These are phyloP conservation scores for Borealophlyctis nickersoniae DNA, from an alignment of 192 early-diverging fungal genomes.

Conservation along the genomic window DNA sequence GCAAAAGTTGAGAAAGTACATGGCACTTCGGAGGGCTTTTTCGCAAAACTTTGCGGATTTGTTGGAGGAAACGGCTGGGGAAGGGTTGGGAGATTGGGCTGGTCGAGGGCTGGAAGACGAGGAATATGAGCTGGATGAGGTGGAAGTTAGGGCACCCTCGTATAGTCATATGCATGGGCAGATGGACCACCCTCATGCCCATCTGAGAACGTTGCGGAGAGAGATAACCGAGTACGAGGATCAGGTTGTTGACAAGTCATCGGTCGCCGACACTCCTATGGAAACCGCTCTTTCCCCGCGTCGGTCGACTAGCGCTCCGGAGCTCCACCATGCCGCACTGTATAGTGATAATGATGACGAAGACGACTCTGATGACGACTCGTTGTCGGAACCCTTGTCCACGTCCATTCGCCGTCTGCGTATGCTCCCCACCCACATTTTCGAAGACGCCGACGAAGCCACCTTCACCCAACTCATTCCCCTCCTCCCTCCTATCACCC, in stretches of 20 bases:
- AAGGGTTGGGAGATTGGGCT: too few species aligned
- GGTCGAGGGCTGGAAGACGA: background rate
- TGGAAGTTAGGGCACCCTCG: background rate
- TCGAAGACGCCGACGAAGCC: slow-evolving; percentile 38
- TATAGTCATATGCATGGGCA: background rate
- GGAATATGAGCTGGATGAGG: slow-evolving; percentile 6
- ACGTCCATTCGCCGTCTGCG: slow-evolving; percentile 29
- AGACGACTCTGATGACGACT: background rate
- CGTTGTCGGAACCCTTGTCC: slow-evolving; percentile 24
- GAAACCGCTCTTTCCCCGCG: background rate
- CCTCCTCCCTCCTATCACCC: slow-evolving; percentile 70
- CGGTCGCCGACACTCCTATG: background rate
- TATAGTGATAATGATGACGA: background rate
- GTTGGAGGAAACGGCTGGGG: slow-evolving; percentile 7
- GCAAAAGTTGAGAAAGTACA: slow-evolving; percentile 34
- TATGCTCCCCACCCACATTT: slow-evolving; percentile 30
- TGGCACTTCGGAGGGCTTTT: slow-evolving; percentile 40
- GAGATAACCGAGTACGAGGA: background rate
- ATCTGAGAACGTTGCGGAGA: background rate
- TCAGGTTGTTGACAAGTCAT: background rate
- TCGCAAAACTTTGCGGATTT: slow-evolving; percentile 36
- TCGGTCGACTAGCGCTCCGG: background rate
- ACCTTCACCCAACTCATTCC: slow-evolving; percentile 38
- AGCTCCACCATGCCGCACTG: background rate
- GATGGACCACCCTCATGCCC: background rate